Conservation (phyloP, 306 rosid genomes). For the Fragaria nilgerrensis region DNA sequence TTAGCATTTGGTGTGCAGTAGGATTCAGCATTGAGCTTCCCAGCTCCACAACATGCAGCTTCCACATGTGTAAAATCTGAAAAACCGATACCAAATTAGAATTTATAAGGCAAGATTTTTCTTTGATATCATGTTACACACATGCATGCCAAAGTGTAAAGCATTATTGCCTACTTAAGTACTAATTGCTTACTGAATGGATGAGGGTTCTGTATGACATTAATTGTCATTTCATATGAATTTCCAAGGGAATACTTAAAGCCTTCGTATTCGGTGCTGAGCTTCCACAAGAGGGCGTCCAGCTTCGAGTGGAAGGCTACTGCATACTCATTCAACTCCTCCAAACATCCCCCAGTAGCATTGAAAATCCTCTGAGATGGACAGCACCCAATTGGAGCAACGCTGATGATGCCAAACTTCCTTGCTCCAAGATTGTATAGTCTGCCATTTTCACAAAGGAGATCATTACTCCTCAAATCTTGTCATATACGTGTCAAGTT, state of each 20-base stretch:
- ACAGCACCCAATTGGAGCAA: constrained; percentile 30
- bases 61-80: constrained; percentile 24
- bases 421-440: constrained; percentile 26
- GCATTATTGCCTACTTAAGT: too few species aligned
- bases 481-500: neutral
- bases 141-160: too few species aligned
- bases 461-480: neutral
- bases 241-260: constrained; percentile 34
- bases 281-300: constrained; percentile 2
- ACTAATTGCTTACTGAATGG: constrained; percentile 17
- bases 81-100: neutral
- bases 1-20: constrained; percentile 6
- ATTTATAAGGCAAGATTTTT: neutral
- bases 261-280: constrained; percentile 19
- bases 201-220: constrained; percentile 21
- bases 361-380: constrained; percentile 31
- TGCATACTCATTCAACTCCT: constrained; percentile 23
- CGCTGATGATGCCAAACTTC: constrained; percentile 32
- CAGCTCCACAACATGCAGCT: constrained; percentile 32
- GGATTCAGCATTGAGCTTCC: constrained; percentile 26
- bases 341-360: constrained; percentile 28
- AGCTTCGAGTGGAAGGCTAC: constrained; percentile 20
- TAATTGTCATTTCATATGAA: constrained; percentile 25
- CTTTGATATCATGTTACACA: too few species aligned
- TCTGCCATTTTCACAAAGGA: constrained; percentile 7